Conservation (phyloP, 2,329 filamentous ascomycete species). For the Fusarium piperis region DNA sequence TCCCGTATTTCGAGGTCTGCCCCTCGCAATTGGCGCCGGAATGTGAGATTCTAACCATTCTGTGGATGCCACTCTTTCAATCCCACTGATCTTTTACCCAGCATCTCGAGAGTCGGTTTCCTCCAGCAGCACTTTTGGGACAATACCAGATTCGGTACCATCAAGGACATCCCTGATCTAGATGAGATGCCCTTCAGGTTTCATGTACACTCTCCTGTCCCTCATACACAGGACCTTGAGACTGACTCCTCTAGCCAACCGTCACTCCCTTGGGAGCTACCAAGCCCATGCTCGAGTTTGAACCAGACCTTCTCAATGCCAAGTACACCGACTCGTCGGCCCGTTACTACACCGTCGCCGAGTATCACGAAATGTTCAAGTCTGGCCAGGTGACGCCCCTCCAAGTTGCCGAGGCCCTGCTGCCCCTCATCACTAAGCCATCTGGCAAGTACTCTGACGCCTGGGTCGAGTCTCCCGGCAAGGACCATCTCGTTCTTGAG, state of each 20-base stretch:
- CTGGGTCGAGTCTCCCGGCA: slow-evolving; percentile 73
- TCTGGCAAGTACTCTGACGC: slow-evolving; percentile 73
- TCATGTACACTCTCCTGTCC: slow-evolving; percentile 53
- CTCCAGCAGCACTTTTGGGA: slow-evolving; percentile 74
- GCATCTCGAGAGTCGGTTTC: slow-evolving; percentile 67
- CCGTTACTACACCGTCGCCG: slow-evolving; percentile 74
- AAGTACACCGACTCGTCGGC: slow-evolving; percentile 54
- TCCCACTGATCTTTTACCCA: slow-evolving; percentile 45
- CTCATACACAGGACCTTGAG: neutral
- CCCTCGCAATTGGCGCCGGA: slow-evolving; percentile 69
- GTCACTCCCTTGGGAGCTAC: slow-evolving; percentile 61
- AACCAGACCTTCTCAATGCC: slow-evolving; percentile 52
- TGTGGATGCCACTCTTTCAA: neutral
- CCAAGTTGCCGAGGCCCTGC: slow-evolving; percentile 74
- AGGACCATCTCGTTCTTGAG: slow-evolving; percentile 66
- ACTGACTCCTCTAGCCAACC: slow-evolving; percentile 56
- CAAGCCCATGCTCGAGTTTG: slow-evolving; percentile 52
- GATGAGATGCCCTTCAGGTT: slow-evolving; percentile 56
- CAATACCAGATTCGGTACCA: slow-evolving; percentile 68
- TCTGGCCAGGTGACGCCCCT: slow-evolving; percentile 76
- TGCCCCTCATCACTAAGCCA: slow-evolving; percentile 72
- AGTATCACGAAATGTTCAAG: slow-evolving; percentile 81
- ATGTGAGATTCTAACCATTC: slow-evolving; percentile 59
- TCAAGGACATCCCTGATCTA: slow-evolving; percentile 59
- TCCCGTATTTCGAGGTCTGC: slow-evolving; percentile 73